Percentiles rank a stretch among this genome's conserved stretches.
Conservation (phyloP, 1,139 yeast species). For the Neolecta irregularis region DNA sequence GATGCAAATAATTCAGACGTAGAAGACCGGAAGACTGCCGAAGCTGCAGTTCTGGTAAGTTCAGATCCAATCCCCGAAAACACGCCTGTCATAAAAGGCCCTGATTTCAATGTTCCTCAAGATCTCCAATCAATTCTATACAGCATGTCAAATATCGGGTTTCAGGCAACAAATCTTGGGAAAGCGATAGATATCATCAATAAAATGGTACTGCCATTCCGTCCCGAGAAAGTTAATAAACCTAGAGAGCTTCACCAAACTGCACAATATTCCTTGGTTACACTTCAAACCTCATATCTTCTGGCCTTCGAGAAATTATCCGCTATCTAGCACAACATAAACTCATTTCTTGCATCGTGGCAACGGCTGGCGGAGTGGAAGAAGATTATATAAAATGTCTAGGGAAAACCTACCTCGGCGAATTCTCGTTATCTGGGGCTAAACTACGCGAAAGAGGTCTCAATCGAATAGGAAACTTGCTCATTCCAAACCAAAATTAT, state of each 20-base stretch:
- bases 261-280: conserved; percentile 89
- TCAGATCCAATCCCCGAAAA: conserved; percentile 76
- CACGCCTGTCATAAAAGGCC: conserved; percentile 64
- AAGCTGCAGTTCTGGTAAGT: conserved; percentile 78
- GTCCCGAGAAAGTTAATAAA: not conserved
- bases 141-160: conserved; percentile 79
- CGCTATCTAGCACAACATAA: conserved; percentile 82
- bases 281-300: conserved; percentile 89
- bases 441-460: conserved; percentile 82
- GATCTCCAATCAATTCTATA: conserved; percentile 41
- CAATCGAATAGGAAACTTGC: conserved; percentile 90
- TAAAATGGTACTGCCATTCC: conserved; percentile 39
- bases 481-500: conserved; percentile 95
- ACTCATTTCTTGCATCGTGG: conserved; percentile 86
- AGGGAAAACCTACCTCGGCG: conserved; percentile 93
- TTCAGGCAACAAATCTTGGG: conserved; percentile 79
- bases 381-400: conserved; percentile 91
- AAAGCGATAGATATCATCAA: conserved; percentile 82
- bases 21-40: conserved; percentile 26
- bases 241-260: not conserved
- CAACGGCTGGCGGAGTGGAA: conserved; percentile 95
- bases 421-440: conserved; percentile 65
- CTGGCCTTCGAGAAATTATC: conserved; percentile 84
- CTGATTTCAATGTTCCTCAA: conserved; percentile 54
- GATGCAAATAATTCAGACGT: too few relatives aligned